These are phyloP conservation scores for Stramenopiles sp. DNA, from an alignment of 352 stramenopile species.

Conservation along the genomic window DNA sequence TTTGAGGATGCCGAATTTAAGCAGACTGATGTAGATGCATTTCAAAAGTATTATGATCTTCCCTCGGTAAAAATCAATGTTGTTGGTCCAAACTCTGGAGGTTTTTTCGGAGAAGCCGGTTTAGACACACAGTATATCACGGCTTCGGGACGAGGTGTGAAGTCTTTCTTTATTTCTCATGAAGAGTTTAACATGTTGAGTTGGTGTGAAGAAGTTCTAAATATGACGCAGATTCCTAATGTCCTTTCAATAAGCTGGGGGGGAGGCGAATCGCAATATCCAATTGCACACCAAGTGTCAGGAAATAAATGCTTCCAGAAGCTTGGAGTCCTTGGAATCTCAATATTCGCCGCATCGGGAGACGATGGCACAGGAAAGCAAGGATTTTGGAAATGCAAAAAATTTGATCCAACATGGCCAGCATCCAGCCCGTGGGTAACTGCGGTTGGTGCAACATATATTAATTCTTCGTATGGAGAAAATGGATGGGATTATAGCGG, in stretches of 20 bases:
- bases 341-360: slow-evolving; percentile 52
- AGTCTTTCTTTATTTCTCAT: slow-evolving; percentile 9
- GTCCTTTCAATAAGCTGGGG: slow-evolving; percentile 71
- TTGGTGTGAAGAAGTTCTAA: slow-evolving; percentile 44
- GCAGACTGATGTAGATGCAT: not conserved
- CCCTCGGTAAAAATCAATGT: not conserved
- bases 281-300: slow-evolving; percentile 34
- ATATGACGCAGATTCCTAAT: slow-evolving; percentile 40
- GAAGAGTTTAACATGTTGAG: slow-evolving; percentile 35
- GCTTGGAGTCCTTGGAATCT: slow-evolving; percentile 55
- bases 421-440: slow-evolving; percentile 59
- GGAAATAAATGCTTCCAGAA: slow-evolving; percentile 56
- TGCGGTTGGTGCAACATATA: slow-evolving; percentile 52
- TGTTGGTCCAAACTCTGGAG: not conserved
- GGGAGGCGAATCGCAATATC: slow-evolving; percentile 52
- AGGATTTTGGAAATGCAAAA: slow-evolving; percentile 39
- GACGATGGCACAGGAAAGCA: slow-evolving; percentile 45
- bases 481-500: slow-evolving; percentile 23
- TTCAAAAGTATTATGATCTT: not conserved
- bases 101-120: slow-evolving; percentile 35
- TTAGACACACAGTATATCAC: slow-evolving; percentile 72
- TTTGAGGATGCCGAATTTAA: slow-evolving; percentile 9
- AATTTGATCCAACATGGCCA: slow-evolving; percentile 29
- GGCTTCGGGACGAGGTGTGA: slow-evolving; percentile 26
- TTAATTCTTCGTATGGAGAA: slow-evolving; percentile 30